Percentiles rank a stretch among this genome's conserved stretches.
These are phyloP conservation scores for Phytophthora pinifolia DNA, from an alignment of 352 stramenopile genomes.

Conservation along the genomic window DNA sequence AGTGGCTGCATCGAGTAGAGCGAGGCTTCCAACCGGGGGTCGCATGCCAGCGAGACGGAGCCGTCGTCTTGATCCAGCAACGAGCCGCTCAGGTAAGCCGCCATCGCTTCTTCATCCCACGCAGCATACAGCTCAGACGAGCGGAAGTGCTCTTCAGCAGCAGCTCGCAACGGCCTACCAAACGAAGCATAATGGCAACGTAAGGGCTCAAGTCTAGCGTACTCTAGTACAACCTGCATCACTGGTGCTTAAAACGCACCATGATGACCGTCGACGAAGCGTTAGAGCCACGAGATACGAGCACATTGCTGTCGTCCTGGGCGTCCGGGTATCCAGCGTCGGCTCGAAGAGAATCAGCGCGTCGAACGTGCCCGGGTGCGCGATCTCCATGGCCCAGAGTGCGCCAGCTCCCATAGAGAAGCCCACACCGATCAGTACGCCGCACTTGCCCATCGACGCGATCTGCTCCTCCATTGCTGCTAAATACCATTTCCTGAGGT, in stretches of 20 bases:
- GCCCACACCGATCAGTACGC: slow-evolving; percentile 38
- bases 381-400: slow-evolving; percentile 34
- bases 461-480: slow-evolving; percentile 13
- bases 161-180: slow-evolving; percentile 19
- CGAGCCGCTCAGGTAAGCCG: slow-evolving; percentile 23
- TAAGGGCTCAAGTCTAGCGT: neutral
- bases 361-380: slow-evolving; percentile 40
- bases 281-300: slow-evolving; percentile 31
- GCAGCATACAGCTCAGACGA: slow-evolving; percentile 14
- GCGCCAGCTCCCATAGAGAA: slow-evolving; percentile 44
- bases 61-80: slow-evolving; percentile 19
- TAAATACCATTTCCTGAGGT: slow-evolving; percentile 19
- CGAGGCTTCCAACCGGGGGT: slow-evolving; percentile 37
- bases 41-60: slow-evolving; percentile 32
- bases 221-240: too few species aligned
- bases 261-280: slow-evolving; percentile 24
- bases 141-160: slow-evolving; percentile 23
- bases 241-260: too few species aligned
- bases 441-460: slow-evolving; percentile 1
- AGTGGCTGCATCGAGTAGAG: slow-evolving; percentile 38
- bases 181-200: neutral
- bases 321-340: slow-evolving; percentile 24
- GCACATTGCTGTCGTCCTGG: slow-evolving; percentile 17
- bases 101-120: slow-evolving; percentile 27
- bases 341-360: slow-evolving; percentile 45